Conservation (phyloP, 164 flowering plant species). For the Piper longum region DNA sequence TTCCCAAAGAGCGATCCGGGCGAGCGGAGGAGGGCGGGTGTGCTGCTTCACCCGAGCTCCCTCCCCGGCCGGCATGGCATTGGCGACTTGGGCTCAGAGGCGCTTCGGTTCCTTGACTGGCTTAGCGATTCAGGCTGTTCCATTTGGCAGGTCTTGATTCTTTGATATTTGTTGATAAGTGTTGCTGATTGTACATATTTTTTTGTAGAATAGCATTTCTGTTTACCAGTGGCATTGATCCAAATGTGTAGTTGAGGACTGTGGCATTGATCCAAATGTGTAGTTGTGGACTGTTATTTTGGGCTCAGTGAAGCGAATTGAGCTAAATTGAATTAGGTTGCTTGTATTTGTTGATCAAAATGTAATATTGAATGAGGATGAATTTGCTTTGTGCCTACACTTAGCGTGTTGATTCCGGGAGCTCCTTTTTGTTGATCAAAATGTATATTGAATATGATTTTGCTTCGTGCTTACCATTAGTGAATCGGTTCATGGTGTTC, state of each 20-base stretch:
- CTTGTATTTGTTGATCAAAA: too few species aligned
- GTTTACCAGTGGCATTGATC: not conserved
- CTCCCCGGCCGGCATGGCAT: slow-evolving; percentile 72
- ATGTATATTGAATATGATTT: too few species aligned
- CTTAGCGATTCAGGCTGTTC: slow-evolving; percentile 75
- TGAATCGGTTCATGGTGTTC: too few species aligned
- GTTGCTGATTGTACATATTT: not conserved
- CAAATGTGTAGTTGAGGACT: too few species aligned
- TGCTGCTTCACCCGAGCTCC: slow-evolving; percentile 89
- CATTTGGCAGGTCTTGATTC: slow-evolving; percentile 67
- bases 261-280: not conserved
- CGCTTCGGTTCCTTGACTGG: slow-evolving; percentile 81
- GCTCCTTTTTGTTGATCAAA: too few species aligned
- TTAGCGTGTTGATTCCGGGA: not conserved
- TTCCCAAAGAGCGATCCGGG: slow-evolving; percentile 29
- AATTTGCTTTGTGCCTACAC: not conserved
- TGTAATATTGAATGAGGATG: too few species aligned
- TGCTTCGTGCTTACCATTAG: too few species aligned
- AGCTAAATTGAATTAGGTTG: too few species aligned
- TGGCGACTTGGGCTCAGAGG: slow-evolving; percentile 75
- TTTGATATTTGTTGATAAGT: not conserved
- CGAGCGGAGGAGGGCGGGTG: slow-evolving; percentile 59
- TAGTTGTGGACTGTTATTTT: too few species aligned
- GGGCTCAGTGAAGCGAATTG: too few species aligned
- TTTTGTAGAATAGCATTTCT: not conserved